Evolutionary conservation across 495 filamentous ascomycete species (phyloP), one percentile per base, ranked within the genome.

Genomic region (Saxispiralis lemnorum): DNA sequence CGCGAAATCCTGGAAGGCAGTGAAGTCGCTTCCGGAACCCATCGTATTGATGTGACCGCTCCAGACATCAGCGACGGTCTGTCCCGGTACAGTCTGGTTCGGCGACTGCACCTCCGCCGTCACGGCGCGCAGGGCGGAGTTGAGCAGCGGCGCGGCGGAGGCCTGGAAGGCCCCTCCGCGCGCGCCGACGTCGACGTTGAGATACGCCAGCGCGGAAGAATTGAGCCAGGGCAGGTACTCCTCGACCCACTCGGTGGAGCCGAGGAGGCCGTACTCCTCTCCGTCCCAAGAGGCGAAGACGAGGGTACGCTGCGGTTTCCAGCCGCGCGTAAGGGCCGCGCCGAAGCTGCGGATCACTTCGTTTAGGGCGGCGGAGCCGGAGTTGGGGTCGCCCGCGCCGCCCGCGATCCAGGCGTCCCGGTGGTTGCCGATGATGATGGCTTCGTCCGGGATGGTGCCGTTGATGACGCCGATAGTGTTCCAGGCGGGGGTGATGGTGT

Each of bases 401-500:
- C 86, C 84, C 7, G 79, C 82, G 56, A 92, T 76, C 86, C 86
- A 95, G 0, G 86, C 83, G 63, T 97, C 89, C 12, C 87, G 78
- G 56, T 97, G 89, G 54, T 96, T 96, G 12, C 92, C 92, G n/a
- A 96, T 62, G 6, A 97, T 68, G 38, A 94, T 69, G 10, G 93
- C 86, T 55, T 95, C 88, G 43, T 86, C 78, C 0, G 75, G 66
- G 41, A 93, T 75, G 7, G 74, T 78, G n/a, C 89, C 89, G 45
- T 93, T 93, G 60, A 97, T 86, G 21, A 86, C 68, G 28, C 89
- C 89, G 47, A 97, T 92, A 11, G 89, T 84, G 51, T 97, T 83
- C 92, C 92, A 97, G 43, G 89, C 61, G 3, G 86, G 85, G 0
- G 84, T 93, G 0, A 71, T 92, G 16, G 79, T 74, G 51, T 96